These are phyloP conservation scores for Yamagishiella unicocca DNA, from an alignment of 139 green algal genomes.

Conservation along the genomic window DNA sequence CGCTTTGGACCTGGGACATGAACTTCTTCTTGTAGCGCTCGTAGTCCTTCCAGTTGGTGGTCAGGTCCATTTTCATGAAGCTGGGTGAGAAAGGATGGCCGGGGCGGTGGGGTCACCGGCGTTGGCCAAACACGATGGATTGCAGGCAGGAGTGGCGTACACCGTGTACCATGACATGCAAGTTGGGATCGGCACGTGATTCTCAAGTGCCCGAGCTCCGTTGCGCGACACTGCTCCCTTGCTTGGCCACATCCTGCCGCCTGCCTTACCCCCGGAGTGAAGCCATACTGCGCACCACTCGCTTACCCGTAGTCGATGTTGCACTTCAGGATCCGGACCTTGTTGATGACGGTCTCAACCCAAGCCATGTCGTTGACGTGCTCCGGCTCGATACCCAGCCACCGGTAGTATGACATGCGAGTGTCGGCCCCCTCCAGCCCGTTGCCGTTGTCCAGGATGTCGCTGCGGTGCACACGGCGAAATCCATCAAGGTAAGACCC, in stretches of 20 bases:
- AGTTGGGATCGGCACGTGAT: not conserved
- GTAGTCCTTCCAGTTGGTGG: not conserved
- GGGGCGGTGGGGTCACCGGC: not conserved
- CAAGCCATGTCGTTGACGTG: slow-evolving; percentile 29
- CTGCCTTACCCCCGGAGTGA: not conserved
- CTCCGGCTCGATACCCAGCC: slow-evolving; percentile 1
- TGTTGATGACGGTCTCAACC: slow-evolving; percentile 23
- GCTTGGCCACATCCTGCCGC: not conserved
- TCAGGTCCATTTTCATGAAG: not conserved
- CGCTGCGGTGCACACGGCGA: not conserved
- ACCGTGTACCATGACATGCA: not conserved
- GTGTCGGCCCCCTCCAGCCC: not conserved
- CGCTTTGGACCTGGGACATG: not conserved
- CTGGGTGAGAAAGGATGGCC: not conserved
- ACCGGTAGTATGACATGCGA: slow-evolving; percentile 6
- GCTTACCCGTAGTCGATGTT: slow-evolving; percentile 48
- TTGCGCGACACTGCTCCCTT: not conserved
- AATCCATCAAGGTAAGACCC: not conserved
- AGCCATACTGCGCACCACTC: not conserved
- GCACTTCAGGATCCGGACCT: slow-evolving; percentile 42
- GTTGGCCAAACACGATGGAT: not conserved
- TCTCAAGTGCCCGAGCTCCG: not conserved
- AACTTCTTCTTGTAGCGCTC: slow-evolving; percentile 34
- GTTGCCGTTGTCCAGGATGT: slow-evolving; percentile 48
- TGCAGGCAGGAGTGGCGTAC: not conserved